Base-by-base conservation (phyloP, 768 basidiomycete species). In the Russula vinacea region DNA sequence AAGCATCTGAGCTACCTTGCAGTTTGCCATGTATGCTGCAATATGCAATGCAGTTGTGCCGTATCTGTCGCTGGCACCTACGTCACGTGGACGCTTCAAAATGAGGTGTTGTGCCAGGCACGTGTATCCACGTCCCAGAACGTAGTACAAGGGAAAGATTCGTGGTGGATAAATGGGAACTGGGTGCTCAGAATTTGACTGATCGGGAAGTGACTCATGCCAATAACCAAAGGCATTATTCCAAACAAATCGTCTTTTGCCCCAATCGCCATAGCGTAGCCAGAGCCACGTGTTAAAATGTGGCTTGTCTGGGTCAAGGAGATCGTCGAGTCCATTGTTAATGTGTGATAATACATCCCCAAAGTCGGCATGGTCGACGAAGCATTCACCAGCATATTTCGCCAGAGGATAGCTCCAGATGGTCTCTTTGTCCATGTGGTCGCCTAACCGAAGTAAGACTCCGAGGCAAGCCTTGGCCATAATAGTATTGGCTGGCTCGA, bases 201-300 rank as follows among this genome's bases (percentile, higher is more conserved):
- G 29, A 29, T 2, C 5, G 29, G 29, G n/a, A n/a, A n/a, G 29
- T 29, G 5, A 29, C 29, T 5, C 2, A 29, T 29, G 5, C 29
- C 29, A 29, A 29, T 29, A 5, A 29, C 5, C 5, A 29, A 29
- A 29, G 29, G 29, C 29, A 29, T 2, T 2, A 29, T 29, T 29
- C 29, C 29, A 29, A 29, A 5, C 29, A 29, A 29, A 29, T 29
- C 29, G 29, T 5, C 29, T 29, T 2, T 2, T 29, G 29, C 29
- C 29, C 29, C 29, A 29, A 29, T 29, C 29, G 29, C 29, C 50
- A 17, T 51, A 29, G 26, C 16, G 16, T 29, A 51, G 33, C 44
- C 52, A 53, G 33, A 53, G 29, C 52, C 52, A 53, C 13, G 29
- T n/a, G n/a, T 8, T 19, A 22, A 54, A 54, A 24, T 54, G 53